Conservation (phyloP, 208 protist species). For the Leishmania braziliensis region DNA sequence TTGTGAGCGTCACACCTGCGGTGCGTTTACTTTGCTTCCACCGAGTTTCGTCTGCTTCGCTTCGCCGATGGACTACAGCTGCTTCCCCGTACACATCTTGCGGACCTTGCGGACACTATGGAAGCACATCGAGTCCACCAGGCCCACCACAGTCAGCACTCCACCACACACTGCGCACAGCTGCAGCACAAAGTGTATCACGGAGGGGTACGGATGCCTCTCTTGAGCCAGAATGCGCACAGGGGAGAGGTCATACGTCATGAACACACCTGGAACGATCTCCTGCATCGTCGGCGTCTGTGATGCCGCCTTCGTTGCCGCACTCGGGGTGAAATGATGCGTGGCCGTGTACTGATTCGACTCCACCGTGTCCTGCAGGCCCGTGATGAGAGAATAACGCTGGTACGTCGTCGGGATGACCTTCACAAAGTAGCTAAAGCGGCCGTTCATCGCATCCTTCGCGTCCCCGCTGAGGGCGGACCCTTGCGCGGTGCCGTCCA, state of each 20-base stretch:
- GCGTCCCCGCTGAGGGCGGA: constrained; percentile 22
- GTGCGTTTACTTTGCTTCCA: neutral
- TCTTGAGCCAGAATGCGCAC: constrained; percentile 69
- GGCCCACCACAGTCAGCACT: constrained; percentile 62
- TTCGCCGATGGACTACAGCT: constrained; percentile 28
- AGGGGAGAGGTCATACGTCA: constrained; percentile 89
- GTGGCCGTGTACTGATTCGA: constrained; percentile 93
- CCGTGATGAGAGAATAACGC: constrained; percentile 34
- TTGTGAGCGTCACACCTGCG: neutral
- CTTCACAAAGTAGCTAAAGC: constrained; percentile 91
- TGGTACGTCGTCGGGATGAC: constrained; percentile 87
- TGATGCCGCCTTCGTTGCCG: constrained; percentile 1
- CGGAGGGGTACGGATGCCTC: constrained; percentile 55
- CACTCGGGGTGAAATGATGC: constrained; percentile 65
- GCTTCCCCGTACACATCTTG: constrained; percentile 58
- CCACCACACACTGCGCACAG: constrained; percentile 70
- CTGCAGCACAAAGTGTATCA: constrained; percentile 68
- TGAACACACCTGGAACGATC: constrained; percentile 82
- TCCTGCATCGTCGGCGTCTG: neutral
- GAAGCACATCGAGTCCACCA: constrained; percentile 64
- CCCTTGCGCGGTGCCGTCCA: constrained; percentile 54
- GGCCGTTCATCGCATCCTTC: constrained; percentile 53
- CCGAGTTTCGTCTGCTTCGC: neutral
- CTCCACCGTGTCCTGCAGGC: constrained; percentile 37
- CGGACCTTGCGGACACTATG: constrained; percentile 38